Base-by-base conservation (phyloP, 2,329 filamentous ascomycete genomes). In the Escovopsis weberi region DNA sequence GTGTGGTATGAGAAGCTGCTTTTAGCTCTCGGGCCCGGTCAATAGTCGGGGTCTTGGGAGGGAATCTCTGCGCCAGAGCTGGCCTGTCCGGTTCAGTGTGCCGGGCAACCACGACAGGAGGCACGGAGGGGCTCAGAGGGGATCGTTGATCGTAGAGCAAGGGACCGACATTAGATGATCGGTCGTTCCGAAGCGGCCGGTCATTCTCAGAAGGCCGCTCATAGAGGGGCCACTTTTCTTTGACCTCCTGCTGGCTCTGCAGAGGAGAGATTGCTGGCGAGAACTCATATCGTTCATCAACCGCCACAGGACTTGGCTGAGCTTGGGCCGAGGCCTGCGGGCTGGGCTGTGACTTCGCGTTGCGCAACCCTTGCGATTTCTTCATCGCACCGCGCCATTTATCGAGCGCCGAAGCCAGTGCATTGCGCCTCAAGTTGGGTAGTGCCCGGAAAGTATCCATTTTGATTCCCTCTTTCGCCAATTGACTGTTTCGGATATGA, bases 311-410 rank as follows among this genome's bases (percentile, higher is more conserved):
- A 12, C 12, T 4, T 4, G n/a, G n/a, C 34, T 36, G 8, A 36
- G n/a, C 9, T 15, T 36, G n/a, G 26, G 12, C 23, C 26, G 8
- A 7, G 12, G 8, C 10, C 19, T 38, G 23, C 23, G 23, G 23
- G 23, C 23, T 39, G 26, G 37, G 19, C 10, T 26, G n/a, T 18
- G n/a, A 9, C 5, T 39, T 39, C 4, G n/a, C 12, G 12, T 26
- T 19, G 5, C 23, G 11, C 26, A 23, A 30, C n/a, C n/a, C 26
- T 11, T 26, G 23, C 12, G 26, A 12, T n/a, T 15, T 12, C 23
- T 26, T 40, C 32, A 40, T 37, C 18, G 40, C 23, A n/a, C 23
- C 45, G 23, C 48, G 51, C 51, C 53, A 53, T 18, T 45, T 46
- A 26, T 53, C 50, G 18, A 54, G 28, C 6, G 42, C 47, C 11